These are phyloP conservation scores for Flaveria trinervia DNA, from an alignment of 129 eudicot species.

Conservation along the genomic window DNA sequence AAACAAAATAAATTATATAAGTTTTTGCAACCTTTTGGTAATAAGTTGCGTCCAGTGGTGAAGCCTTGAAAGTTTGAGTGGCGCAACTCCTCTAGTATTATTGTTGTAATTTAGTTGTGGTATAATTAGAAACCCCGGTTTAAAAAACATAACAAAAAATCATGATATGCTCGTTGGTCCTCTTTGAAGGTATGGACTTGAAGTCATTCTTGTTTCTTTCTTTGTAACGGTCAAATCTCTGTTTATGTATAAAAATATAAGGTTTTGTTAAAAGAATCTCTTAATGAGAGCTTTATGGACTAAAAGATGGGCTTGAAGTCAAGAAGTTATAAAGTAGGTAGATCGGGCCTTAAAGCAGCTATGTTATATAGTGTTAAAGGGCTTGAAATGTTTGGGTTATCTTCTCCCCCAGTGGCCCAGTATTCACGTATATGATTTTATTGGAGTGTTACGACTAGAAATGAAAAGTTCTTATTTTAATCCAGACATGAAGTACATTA, in stretches of 20 bases:
- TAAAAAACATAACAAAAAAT: constrained; percentile 47
- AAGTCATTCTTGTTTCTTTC: not conserved
- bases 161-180: constrained; percentile 74
- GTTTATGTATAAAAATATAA: constrained; percentile 23
- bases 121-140: no score
- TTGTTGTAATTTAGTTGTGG: no score
- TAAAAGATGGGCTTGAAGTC: constrained; percentile 41
- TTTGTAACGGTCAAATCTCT: not conserved
- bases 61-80: no score
- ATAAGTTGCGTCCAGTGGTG: no score
- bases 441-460: not conserved
- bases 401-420: constrained; percentile 37
- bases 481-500: no score
- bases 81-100: no score
- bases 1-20: no score
- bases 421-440: constrained; percentile 38
- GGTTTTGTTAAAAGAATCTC: constrained; percentile 65
- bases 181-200: constrained; percentile 46
- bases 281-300: constrained; percentile 45
- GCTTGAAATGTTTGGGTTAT: constrained; percentile 69
- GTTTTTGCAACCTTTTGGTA: no score
- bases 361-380: constrained; percentile 39
- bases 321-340: constrained; percentile 41
- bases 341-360: constrained; percentile 34
- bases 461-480: no score